phyloP scores from a whole-genome alignment of 2,329 filamentous ascomycete genomes.

The Fusarium agapanthi region DNA sequence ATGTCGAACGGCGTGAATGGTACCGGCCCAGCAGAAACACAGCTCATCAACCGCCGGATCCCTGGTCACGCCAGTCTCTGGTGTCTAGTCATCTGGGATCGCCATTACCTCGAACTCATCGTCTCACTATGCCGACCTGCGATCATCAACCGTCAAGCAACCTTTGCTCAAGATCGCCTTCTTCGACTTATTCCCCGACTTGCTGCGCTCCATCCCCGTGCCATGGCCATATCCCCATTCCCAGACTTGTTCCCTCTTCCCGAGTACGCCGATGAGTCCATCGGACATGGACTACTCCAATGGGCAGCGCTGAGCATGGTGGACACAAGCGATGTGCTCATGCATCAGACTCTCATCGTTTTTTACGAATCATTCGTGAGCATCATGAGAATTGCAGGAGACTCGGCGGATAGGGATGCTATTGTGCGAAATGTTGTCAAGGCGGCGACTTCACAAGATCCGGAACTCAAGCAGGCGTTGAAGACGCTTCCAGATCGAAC shows the following conservation, averaged over 20 bases:
- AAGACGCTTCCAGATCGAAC: conserved; percentile 57
- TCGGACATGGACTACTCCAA: conserved; percentile 55
- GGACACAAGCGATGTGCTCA: conserved; percentile 57
- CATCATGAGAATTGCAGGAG: conserved; percentile 55
- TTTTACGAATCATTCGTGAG: conserved; percentile 62
- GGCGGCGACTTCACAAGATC: conserved; percentile 52
- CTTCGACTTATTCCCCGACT: conserved; percentile 62
- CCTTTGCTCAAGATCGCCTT: conserved; percentile 62
- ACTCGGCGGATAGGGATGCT: conserved; percentile 47
- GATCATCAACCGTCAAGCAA: conserved; percentile 50
- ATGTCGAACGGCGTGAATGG: conserved; percentile 28
- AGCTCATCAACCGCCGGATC: conserved; percentile 50
- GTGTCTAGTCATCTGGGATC: conserved; percentile 60
- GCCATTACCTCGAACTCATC: conserved; percentile 56
- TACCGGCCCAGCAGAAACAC: conserved; percentile 44
- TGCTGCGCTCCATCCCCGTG: conserved; percentile 55
- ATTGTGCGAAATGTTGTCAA: conserved; percentile 52
- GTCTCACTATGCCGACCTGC: conserved; percentile 48
- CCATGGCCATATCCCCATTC: conserved; percentile 50
- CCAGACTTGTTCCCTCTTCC: conserved; percentile 29
- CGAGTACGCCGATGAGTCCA: conserved; percentile 22
- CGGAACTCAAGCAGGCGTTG: conserved; percentile 50
- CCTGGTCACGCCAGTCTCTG: conserved; percentile 64
- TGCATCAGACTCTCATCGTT: conserved; percentile 61
- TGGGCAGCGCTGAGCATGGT: conserved; percentile 64